Evolutionary conservation across 129 eudicot species (phyloP).

Genomic region (carrot (Daucus carota)): DH1_v3.0 NC_030387.2:26016501-26017000

Average conservation of each 20-base stretch:
- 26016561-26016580: conserved; percentile 37
- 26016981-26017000: conserved; percentile 22
- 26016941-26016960: conserved; percentile 22
- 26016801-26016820: conserved; percentile 21
- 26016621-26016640: conserved; percentile 30
- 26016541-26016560: conserved; percentile 29
- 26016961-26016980: conserved; percentile 36
- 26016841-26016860: conserved; percentile 22
- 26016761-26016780: conserved; percentile 9
- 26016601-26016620: conserved; percentile 26
- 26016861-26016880: conserved; percentile 20
- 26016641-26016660: conserved; percentile 42
- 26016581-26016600: conserved; percentile 41
- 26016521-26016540: conserved; percentile 27
- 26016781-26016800: conserved; percentile 16
- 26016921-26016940: conserved; percentile 19
- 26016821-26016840: conserved; percentile 18
- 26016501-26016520: conserved; percentile 16
- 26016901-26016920: conserved; percentile 33
- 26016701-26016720: conserved; percentile 19
- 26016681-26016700: conserved; percentile 23
- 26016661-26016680: conserved; percentile 44
- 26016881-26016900: conserved; percentile 27
- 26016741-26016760: conserved; percentile 42
- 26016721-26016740: conserved; percentile 25